phyloP scores from a whole-genome alignment of 768 basidiomycete genomes.

The Hericium alpestre region DNA sequence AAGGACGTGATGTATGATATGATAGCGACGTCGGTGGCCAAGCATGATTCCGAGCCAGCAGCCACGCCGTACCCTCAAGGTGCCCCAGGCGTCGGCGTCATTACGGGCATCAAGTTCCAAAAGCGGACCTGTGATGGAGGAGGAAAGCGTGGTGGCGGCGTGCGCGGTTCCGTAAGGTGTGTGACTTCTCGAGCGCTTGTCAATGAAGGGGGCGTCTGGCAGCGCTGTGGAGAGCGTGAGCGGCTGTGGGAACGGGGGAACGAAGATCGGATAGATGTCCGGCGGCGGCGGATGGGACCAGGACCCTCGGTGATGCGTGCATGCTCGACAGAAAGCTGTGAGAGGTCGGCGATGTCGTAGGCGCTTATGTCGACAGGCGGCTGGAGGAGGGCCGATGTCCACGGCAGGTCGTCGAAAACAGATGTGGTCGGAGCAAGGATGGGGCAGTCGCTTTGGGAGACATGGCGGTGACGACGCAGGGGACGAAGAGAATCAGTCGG shows the following conservation, averaged over 20 bases:
- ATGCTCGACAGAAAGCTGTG: slow-evolving; percentile 6
- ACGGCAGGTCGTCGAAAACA: slow-evolving; percentile 13
- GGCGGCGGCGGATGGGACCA: slow-evolving; percentile 14
- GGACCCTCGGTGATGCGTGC: slow-evolving; percentile 1
- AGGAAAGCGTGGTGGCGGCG: slow-evolving; percentile 14
- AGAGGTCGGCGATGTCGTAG: slow-evolving; percentile 13
- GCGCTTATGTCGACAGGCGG: slow-evolving; percentile 7
- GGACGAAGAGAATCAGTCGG: slow-evolving; percentile 9
- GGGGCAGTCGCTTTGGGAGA: slow-evolving; percentile 1
- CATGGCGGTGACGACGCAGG: slow-evolving; percentile 13
- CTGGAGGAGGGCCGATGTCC: slow-evolving; percentile 11
- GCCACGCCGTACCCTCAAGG: neutral
- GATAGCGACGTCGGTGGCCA: neutral
- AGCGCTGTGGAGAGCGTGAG: slow-evolving; percentile 1
- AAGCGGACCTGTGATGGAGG: slow-evolving; percentile 10
- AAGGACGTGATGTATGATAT: neutral
- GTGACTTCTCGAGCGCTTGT: neutral
- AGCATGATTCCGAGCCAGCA: neutral
- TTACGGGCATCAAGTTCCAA: slow-evolving; percentile 12
- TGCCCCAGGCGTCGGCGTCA: slow-evolving; percentile 7
- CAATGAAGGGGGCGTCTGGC: neutral
- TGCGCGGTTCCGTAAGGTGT: neutral
- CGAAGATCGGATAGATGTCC: slow-evolving; percentile 2
- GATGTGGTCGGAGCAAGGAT: slow-evolving; percentile 4
- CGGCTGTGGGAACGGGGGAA: slow-evolving; percentile 4